Evolutionary conservation across 345 rosid genomes (phyloP).

Genomic region (Leavenworthia alabamica): DNA sequence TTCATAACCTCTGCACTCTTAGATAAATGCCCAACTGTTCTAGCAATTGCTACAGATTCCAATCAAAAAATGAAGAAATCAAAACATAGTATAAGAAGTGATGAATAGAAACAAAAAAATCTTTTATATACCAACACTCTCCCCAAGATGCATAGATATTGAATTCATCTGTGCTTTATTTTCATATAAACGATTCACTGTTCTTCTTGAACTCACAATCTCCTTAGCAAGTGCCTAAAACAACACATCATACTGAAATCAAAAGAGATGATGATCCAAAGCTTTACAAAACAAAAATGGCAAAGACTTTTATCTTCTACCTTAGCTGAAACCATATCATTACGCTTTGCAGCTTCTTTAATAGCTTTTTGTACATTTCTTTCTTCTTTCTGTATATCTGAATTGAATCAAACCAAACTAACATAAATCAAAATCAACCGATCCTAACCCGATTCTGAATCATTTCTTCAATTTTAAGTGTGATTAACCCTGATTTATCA

Average conservation of each 20-base stretch:
- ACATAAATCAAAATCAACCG: not conserved
- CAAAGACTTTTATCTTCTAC: constrained; percentile 21
- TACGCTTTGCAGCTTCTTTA: constrained; percentile 81
- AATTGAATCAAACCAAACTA: not conserved
- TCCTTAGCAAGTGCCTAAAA: constrained; percentile 80
- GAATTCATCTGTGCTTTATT: constrained; percentile 94
- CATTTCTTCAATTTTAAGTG: not conserved
- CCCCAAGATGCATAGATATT: constrained; percentile 94
- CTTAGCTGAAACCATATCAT: constrained; percentile 91
- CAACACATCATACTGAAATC: not conserved
- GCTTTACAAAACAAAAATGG: not conserved
- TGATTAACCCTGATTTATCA: not conserved
- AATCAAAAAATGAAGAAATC: not conserved
- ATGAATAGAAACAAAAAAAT: constrained; percentile 1
- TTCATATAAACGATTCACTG: constrained; percentile 76
- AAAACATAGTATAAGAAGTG: not conserved
- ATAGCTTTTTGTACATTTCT: constrained; percentile 82
- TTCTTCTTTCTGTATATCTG: constrained; percentile 91
- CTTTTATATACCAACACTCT: constrained; percentile 64
- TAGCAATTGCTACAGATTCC: constrained; percentile 64
- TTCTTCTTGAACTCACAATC: constrained; percentile 67
- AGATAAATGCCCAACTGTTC: constrained; percentile 81
- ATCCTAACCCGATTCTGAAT: not conserved
- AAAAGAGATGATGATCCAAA: not conserved
- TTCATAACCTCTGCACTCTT: constrained; percentile 97